Percentiles rank a stretch among this genome's conserved stretches.
Evolutionary conservation across 1,284 basidiomycete species (phyloP).

Genomic region (Megacollybia platyphylla): DNA sequence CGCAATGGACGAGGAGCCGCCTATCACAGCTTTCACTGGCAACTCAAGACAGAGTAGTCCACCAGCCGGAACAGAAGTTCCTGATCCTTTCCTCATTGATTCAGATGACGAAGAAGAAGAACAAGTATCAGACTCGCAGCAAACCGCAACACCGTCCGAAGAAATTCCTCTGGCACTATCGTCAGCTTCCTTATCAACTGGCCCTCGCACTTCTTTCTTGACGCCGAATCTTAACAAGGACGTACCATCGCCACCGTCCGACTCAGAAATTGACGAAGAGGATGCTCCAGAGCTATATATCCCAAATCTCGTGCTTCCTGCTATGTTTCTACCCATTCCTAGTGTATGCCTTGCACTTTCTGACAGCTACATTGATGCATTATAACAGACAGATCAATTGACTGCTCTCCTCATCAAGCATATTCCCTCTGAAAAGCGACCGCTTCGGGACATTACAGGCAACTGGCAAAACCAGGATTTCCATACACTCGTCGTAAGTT

Average conservation of each 20-base stretch:
- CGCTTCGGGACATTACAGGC: constrained; percentile 56
- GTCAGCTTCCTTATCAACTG: constrained; percentile 7
- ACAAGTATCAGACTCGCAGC: constrained; percentile 16
- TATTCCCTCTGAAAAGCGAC: constrained; percentile 63
- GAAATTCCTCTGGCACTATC: constrained; percentile 21
- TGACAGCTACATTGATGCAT: constrained; percentile 40
- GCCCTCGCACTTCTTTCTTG: constrained; percentile 11
- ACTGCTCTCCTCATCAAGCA: constrained; percentile 69
- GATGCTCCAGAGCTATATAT: constrained; percentile 42
- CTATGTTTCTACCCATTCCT: constrained; percentile 74
- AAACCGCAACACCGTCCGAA: constrained; percentile 17
- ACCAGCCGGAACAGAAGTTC: constrained; percentile 29
- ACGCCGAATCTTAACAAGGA: constrained; percentile 26
- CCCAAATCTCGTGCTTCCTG: constrained; percentile 48
- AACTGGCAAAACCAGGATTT: constrained; percentile 61
- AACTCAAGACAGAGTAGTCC: constrained; percentile 8
- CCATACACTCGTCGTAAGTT: constrained; percentile 61
- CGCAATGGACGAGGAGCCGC: not conserved
- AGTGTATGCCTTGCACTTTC: constrained; percentile 58
- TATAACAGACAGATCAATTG: constrained; percentile 68
- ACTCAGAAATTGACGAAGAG: constrained; percentile 29
- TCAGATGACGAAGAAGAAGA: constrained; percentile 19
- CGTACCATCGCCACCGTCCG: constrained; percentile 27
- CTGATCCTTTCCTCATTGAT: constrained; percentile 45
- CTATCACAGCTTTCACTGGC: not conserved